Evolutionary conservation across 1,284 basidiomycete species (phyloP).

Genomic region (Garcileccinum viscosum): DNA sequence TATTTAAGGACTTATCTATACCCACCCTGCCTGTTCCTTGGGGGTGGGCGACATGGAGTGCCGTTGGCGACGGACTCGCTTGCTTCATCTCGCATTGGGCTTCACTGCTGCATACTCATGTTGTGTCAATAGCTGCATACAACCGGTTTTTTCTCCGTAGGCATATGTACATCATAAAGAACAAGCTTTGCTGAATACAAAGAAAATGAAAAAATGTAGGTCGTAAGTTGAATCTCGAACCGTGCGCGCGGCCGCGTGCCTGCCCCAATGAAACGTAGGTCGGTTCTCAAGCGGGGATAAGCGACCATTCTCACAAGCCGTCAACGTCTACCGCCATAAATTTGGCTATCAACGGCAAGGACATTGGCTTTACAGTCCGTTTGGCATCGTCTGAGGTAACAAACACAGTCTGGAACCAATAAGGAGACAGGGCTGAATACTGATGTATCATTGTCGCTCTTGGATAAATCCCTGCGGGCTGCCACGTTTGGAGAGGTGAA

Average conservation of each 20-base stretch:
- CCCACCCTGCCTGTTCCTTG: conserved; percentile 20
- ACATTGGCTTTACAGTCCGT: neutral
- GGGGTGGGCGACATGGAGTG: conserved; percentile 33
- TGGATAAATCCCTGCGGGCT: neutral
- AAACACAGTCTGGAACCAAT: conserved; percentile 31
- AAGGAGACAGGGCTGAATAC: conserved; percentile 7
- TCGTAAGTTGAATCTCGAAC: neutral
- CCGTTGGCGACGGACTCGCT: conserved; percentile 21
- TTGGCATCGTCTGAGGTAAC: conserved; percentile 20
- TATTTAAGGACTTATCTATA: conserved; percentile 46
- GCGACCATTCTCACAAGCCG: conserved; percentile 15
- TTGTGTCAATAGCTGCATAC: conserved; percentile 46
- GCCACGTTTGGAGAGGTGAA: conserved; percentile 30
- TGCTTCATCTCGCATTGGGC: conserved; percentile 43
- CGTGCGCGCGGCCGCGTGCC: neutral
- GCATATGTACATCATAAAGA: conserved; percentile 44
- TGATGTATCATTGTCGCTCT: conserved; percentile 21
- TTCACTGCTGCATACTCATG: conserved; percentile 39
- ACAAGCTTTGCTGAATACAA: conserved; percentile 37
- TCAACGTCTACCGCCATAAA: conserved; percentile 13
- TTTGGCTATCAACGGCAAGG: conserved; percentile 9
- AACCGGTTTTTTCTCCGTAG: conserved; percentile 28
- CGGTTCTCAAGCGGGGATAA: conserved; percentile 2
- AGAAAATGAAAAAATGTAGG: neutral
- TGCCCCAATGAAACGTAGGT: conserved; percentile 14